Percentiles rank a stretch among this genome's conserved stretches.
Evolutionary conservation across 805 yeast genomes (phyloP).

Genomic region (Pichia scutulata): DNA sequence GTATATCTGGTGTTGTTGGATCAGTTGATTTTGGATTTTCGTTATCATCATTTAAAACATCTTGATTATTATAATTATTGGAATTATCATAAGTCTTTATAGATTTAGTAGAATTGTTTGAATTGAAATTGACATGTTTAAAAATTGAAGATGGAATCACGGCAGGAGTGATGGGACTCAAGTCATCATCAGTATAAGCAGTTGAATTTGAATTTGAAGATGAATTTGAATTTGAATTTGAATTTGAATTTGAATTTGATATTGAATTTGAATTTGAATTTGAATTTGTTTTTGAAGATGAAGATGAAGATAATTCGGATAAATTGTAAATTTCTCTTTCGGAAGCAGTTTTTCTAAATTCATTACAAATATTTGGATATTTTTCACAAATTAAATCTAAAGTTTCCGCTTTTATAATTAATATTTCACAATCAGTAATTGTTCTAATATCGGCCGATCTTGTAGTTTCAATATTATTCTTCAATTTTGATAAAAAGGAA

Average conservation of each 20-base stretch:
- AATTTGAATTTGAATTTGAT: no score
- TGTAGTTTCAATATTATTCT: slow-evolving; percentile 20
- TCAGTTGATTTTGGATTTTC: not conserved
- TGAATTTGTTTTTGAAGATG: no score
- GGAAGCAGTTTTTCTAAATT: slow-evolving; percentile 54
- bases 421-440: slow-evolving; percentile 49
- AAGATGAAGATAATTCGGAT: not conserved
- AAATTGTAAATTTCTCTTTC: slow-evolving; percentile 31
- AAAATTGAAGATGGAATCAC: not conserved
- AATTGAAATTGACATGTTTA: not conserved
- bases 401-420: slow-evolving; percentile 50
- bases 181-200: no score
- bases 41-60: not conserved
- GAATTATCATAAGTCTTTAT: not conserved
- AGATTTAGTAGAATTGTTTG: not conserved
- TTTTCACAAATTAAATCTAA: slow-evolving; percentile 46
- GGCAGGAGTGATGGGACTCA: not conserved
- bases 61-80: not conserved
- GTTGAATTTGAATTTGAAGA: not conserved
- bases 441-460: slow-evolving; percentile 63
- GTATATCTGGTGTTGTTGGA: not conserved
- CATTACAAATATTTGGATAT: slow-evolving; percentile 52
- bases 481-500: slow-evolving; percentile 50
- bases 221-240: no score
- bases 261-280: not conserved